Conservation (phyloP, 177 flowering plant species). For the Vitis hybrid region DNA sequence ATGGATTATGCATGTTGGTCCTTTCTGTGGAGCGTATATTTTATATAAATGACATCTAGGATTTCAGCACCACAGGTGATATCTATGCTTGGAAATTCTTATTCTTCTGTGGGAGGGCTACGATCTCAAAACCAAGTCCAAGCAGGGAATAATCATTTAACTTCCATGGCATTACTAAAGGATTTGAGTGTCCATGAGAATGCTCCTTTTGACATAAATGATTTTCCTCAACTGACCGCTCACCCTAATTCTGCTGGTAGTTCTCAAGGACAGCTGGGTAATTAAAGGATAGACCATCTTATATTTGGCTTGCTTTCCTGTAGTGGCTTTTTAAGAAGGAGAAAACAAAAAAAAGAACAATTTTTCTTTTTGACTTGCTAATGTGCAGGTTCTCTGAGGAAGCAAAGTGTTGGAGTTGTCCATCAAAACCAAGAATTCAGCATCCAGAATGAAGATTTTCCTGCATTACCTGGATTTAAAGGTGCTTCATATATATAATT, state of each 20-base stretch:
- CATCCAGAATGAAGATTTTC: slow-evolving; percentile 42
- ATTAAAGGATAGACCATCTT: neutral
- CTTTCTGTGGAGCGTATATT: too few species aligned
- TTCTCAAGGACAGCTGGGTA: slow-evolving; percentile 29
- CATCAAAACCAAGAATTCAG: slow-evolving; percentile 40
- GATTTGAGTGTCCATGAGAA: slow-evolving; percentile 21
- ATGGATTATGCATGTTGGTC: too few species aligned
- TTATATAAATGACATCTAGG: slow-evolving; percentile 4
- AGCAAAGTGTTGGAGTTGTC: slow-evolving; percentile 20
- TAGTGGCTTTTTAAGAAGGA: neutral
- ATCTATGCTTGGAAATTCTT: slow-evolving; percentile 26
- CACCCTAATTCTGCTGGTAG: slow-evolving; percentile 28
- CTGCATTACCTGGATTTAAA: slow-evolving; percentile 36
- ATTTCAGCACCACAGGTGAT: slow-evolving; percentile 30
- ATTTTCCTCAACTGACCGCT: slow-evolving; percentile 29
- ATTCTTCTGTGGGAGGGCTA: slow-evolving; percentile 21
- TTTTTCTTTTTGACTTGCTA: neutral
- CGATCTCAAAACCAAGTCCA: slow-evolving; percentile 28
- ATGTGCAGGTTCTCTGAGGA: slow-evolving; percentile 23
- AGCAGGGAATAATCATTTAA: slow-evolving; percentile 22
- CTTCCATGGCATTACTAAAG: slow-evolving; percentile 17
- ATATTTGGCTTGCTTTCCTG: neutral
- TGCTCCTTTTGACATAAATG: slow-evolving; percentile 25
- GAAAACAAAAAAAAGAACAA: neutral
- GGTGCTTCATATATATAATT: slow-evolving; percentile 16